Conservation (phyloP, 2,329 filamentous ascomycete species). For the Ceratocystiopsis sp. region DNA sequence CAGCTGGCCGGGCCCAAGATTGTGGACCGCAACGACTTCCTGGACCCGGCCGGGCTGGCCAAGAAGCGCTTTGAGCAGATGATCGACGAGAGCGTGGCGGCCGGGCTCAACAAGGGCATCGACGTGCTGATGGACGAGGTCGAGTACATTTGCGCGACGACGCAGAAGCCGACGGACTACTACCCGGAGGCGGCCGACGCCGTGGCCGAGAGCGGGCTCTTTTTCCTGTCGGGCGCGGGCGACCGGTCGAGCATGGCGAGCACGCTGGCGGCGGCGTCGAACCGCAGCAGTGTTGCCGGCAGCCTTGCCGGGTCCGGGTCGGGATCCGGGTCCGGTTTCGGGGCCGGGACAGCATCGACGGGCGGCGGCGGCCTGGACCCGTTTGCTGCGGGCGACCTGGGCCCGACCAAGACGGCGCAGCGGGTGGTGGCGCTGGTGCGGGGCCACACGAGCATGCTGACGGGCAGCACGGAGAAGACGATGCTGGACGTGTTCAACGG, state of each 20-base stretch:
- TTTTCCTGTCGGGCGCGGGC: background rate
- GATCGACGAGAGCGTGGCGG: conserved; percentile 91
- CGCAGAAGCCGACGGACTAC: conserved; percentile 74
- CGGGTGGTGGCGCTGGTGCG: conserved; percentile 74
- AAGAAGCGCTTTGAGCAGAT: conserved; percentile 99
- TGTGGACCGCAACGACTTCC: conserved; percentile 82
- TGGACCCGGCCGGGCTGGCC: conserved; percentile 77
- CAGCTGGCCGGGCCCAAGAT: conserved; percentile 72
- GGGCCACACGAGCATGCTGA: conserved; percentile 80
- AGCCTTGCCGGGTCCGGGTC: background rate
- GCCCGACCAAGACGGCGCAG: conserved; percentile 61
- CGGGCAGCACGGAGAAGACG: conserved; percentile 90
- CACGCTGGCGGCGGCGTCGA: conserved; percentile 6
- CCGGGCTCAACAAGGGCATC: conserved; percentile 91
- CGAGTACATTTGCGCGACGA: conserved; percentile 83
- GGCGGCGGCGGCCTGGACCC: conserved; percentile 12
- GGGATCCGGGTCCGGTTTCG: background rate
- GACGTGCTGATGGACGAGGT: conserved; percentile 98
- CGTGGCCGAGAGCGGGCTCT: conserved; percentile 10
- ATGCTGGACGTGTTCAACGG: conserved; percentile 98
- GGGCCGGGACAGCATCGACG: conserved; percentile 17
- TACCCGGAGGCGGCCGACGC: conserved; percentile 43
- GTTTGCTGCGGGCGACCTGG: conserved; percentile 18
- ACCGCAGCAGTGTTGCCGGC: background rate
- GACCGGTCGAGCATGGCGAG: background rate